Evolutionary conservation across 768 basidiomycete genomes (phyloP).

Genomic region (Jaapia argillacea): DNA sequence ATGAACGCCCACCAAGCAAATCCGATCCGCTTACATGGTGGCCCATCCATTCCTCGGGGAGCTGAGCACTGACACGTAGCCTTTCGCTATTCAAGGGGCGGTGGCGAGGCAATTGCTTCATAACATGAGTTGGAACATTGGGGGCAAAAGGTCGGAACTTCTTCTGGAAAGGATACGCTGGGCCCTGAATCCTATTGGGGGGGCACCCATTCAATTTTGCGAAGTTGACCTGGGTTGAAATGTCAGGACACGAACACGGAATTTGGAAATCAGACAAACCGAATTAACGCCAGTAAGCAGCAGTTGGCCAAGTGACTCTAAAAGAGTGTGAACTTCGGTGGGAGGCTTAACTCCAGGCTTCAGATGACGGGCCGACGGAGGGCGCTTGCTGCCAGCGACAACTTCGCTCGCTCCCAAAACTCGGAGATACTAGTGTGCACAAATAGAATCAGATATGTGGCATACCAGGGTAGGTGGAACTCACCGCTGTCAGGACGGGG

Average conservation of each 20-base stretch:
- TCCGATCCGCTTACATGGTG: constrained; percentile 1
- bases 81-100: background rate
- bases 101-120: constrained; percentile 1
- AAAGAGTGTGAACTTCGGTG: background rate
- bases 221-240: background rate
- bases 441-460: background rate
- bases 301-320: background rate
- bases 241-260: background rate
- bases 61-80: background rate
- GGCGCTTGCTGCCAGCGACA: background rate
- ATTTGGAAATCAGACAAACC: background rate
- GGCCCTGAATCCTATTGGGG: background rate
- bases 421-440: background rate
- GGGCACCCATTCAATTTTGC: background rate
- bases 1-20: background rate
- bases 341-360: background rate
- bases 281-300: background rate
- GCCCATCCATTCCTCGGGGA: background rate
- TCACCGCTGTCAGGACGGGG: background rate
- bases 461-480: background rate
- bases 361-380: background rate
- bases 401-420: background rate
- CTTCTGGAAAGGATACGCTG: background rate
- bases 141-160: background rate
- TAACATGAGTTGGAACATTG: background rate